Evolutionary conservation across 2,329 filamentous ascomycete genomes (phyloP).

Genomic region (Sporothrix variecibatus): DNA sequence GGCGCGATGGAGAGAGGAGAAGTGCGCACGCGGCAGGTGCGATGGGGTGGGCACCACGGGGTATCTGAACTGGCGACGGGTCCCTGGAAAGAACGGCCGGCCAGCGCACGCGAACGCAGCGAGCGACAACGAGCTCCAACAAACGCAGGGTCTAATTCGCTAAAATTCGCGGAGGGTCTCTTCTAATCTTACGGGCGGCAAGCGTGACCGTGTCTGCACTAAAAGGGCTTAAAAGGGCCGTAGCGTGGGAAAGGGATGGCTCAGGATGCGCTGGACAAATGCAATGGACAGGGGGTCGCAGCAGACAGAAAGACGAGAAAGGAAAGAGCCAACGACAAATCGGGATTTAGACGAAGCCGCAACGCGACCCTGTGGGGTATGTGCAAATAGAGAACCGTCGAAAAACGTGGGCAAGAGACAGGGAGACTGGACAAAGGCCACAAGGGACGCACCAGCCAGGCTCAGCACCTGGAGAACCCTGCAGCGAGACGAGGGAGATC

Average conservation of each 20-base stretch:
- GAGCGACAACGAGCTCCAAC: background rate
- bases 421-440: background rate
- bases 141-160: background rate
- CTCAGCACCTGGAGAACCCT: background rate
- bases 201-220: slow-evolving; percentile 6
- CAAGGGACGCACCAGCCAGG: background rate
- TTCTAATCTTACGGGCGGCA: slow-evolving; percentile 9
- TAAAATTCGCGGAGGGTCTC: background rate
- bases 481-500: background rate
- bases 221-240: background rate
- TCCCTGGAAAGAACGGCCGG: background rate
- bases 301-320: background rate
- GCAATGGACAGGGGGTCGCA: background rate
- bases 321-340: background rate
- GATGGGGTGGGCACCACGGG: slow-evolving; percentile 5
- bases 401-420: background rate
- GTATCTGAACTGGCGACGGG: slow-evolving; percentile 1
- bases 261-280: background rate
- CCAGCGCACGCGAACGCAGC: background rate
- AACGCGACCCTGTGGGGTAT: slow-evolving; percentile 9
- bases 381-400: background rate
- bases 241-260: background rate
- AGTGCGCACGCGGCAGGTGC: background rate
- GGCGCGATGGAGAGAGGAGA: background rate
- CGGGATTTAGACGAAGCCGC: background rate